Percentiles rank a stretch among this genome's conserved stretches.
phyloP scores from a whole-genome alignment of 176 grass and related monocot species.

The Leersia perrieri region DNA sequence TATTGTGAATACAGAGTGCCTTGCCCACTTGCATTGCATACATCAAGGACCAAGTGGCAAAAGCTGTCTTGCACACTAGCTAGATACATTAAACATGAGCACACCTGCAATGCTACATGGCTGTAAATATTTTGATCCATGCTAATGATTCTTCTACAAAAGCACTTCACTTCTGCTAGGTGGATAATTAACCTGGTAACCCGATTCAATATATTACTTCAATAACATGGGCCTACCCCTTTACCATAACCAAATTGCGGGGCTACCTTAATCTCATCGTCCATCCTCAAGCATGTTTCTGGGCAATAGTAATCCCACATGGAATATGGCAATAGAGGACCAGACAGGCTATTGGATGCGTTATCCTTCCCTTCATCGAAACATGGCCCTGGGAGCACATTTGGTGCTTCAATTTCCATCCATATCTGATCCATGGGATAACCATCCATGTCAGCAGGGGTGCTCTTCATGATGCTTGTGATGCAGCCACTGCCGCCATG shows the following conservation, averaged over 20 bases:
- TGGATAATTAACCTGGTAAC: slow-evolving; percentile 24
- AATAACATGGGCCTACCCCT: slow-evolving; percentile 43
- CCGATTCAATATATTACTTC: slow-evolving; percentile 36
- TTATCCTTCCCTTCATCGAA: slow-evolving; percentile 33
- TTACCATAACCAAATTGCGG: slow-evolving; percentile 35
- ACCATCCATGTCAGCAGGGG: slow-evolving; percentile 43
- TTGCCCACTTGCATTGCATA: slow-evolving; percentile 30
- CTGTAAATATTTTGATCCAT: slow-evolving; percentile 38
- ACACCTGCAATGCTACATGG: slow-evolving; percentile 33
- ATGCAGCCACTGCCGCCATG: slow-evolving; percentile 47
- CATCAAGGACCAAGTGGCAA: slow-evolving; percentile 30
- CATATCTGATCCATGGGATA: slow-evolving; percentile 93
- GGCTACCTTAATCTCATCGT: slow-evolving; percentile 56
- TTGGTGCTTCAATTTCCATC: slow-evolving; percentile 70
- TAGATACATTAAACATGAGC: slow-evolving; percentile 29
- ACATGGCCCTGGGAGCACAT: slow-evolving; percentile 1
- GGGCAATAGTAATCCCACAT: slow-evolving; percentile 48
- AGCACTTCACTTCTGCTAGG: slow-evolving; percentile 55
- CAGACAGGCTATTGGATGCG: slow-evolving; percentile 23
- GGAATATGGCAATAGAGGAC: slow-evolving; percentile 16
- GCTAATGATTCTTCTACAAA: slow-evolving; percentile 36
- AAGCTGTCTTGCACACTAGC: slow-evolving; percentile 39
- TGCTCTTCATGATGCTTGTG: slow-evolving; percentile 50
- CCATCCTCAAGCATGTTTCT: slow-evolving; percentile 57
- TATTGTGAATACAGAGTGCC: slow-evolving; percentile 42